Base-by-base conservation (phyloP, 2,329 filamentous ascomycete species). In the Trichoderma lentiforme region DNA sequence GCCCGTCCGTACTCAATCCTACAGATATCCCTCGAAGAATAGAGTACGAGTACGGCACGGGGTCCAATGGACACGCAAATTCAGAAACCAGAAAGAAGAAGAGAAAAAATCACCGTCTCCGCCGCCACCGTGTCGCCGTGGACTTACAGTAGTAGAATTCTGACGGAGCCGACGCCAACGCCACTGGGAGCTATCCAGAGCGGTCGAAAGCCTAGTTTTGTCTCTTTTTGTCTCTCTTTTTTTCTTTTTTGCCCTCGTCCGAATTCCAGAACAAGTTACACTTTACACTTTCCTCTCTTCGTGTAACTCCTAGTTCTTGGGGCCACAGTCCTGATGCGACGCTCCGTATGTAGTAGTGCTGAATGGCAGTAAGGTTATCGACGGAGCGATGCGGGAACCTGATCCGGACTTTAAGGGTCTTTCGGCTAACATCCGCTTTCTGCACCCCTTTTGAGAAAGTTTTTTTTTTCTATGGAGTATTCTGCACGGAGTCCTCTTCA, bases 351-450 rank as follows among this genome's bases (percentile, higher is more conserved):
- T 7, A 8, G 30, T 36, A n/a, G 39, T 51, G 43, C 43, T 51
- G 43, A 51, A 51, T 53, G 26, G 36, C 61, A 65, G 39, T 65
- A 65, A 65, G 62, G 62, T 65, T 64, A 47, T 65, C 36, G 30
- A n/a, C 28, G 39, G 39, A 43, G 39, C n/a, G 18, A n/a, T 4
- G 62, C 62, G 43, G 39, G 34, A 65, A 9, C 39, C 15, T 30
- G 28, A 65, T 65, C 43, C 12, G 12, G 21, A 9, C n/a, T 24
- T 51, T 51, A 26, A 64, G 39, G 62, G 62, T 53, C 62, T 53
- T 34, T 65, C 62, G 62, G 62, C 28, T 53, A 65, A 65, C 62
- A 65, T 65, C 62, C 62, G 43, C 62, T 30, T 65, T 53, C n/a
- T 65, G 15, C 24, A 57, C 26, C 26, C 26, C n/a, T 51, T 43